Base-by-base conservation (phyloP, 2,329 filamentous ascomycete genomes). In the Fusarium sp. region DNA sequence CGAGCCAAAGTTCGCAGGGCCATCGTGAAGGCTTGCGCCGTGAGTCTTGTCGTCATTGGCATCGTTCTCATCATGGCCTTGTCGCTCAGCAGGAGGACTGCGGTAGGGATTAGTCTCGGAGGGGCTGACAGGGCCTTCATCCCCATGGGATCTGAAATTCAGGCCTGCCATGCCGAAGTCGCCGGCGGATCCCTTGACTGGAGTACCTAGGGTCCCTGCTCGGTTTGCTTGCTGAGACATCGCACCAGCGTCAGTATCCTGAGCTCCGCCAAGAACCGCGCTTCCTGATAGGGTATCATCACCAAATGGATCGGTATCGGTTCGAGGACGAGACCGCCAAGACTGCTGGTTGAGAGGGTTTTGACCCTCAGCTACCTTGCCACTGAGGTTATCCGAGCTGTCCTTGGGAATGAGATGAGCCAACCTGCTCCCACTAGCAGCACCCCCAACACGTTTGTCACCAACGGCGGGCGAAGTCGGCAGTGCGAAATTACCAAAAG, bases 71-170 rank as follows among this genome's bases (percentile, higher is more conserved):
- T 90, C 89, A 53, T 94, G 89, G 23, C 89, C 88, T 64, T 93
- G 91, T 49, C 91, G 91, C 32, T 95, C 93, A 42, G 92, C 93
- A 12, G 93, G 90, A 5, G 96, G 96, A 81, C 96, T 98, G 73
- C 95, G 94, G 80, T 96, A 99, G 4, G 96, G 96, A 79, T 99
- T 99, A 6, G 96, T 98, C 78, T 97, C 94, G 0, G 95, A 96
- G 16, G 96, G 96, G 80, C 96, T 98, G 79, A 94, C 89, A 1
- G 93, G 92, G 66, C 94, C 93, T n/a, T 81, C 84, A 61, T 90
- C 88, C 42, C 89, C 87, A 54, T 90, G 86, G 57, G 87, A 87
- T 81, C 80, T 90, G 79, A 85, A 86, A 82, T 83, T 88, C 76
- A 88, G 85, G 75, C 89, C 88, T 19, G 88, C 84, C 88, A 92